phyloP scores from a whole-genome alignment of 164 flowering plant genomes.

The Piper betle region DNA sequence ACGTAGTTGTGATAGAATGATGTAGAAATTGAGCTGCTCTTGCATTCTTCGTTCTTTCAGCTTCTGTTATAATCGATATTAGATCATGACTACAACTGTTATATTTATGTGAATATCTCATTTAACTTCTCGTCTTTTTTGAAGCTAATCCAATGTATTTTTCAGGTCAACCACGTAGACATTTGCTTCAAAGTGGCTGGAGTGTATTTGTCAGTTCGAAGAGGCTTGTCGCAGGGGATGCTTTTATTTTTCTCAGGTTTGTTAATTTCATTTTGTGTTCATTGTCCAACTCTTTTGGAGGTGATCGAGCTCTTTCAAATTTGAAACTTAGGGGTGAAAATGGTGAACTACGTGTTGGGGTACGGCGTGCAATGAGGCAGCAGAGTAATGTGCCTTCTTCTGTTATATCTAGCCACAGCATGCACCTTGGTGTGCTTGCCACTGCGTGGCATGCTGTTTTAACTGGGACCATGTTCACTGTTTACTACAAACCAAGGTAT shows the following conservation, averaged over 20 bases:
- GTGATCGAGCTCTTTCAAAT: not conserved
- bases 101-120: no score
- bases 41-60: no score
- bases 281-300: no score
- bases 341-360: slow-evolving; percentile 95
- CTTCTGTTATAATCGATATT: no score
- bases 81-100: no score
- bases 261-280: not conserved
- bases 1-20: not conserved
- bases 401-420: slow-evolving; percentile 30
- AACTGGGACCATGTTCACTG: slow-evolving; percentile 40
- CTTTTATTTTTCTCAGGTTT: slow-evolving; percentile 92
- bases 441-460: slow-evolving; percentile 90
- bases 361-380: slow-evolving; percentile 90
- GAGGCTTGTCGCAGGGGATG: slow-evolving; percentile 98
- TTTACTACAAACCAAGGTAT: slow-evolving; percentile 92
- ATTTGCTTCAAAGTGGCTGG: slow-evolving; percentile 99
- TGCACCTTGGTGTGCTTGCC: slow-evolving; percentile 67
- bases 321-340: slow-evolving; percentile 38
- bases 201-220: slow-evolving; percentile 96
- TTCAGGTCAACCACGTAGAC: slow-evolving; percentile 93
- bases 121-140: no score
- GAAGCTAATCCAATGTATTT: not conserved
- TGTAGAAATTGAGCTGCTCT: not conserved
- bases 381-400: slow-evolving; percentile 76